These are phyloP conservation scores for Meredithiella fracta DNA, from an alignment of 2,329 filamentous ascomycete species.

Conservation along the genomic window DNA sequence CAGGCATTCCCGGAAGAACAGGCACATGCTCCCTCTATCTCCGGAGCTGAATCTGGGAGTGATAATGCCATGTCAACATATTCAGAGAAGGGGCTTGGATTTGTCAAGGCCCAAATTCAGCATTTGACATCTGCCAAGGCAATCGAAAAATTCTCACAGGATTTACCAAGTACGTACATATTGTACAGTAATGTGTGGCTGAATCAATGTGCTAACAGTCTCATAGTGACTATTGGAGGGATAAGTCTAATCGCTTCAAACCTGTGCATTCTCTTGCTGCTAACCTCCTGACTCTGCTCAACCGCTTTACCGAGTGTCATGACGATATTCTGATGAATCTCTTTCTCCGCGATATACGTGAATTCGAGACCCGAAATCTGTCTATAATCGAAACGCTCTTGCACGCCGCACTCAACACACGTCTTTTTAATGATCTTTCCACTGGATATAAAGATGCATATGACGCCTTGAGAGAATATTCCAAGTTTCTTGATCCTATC, in stretches of 20 bases:
- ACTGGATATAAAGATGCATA: background rate
- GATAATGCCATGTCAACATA: too few relatives aligned
- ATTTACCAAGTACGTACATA: too few relatives aligned
- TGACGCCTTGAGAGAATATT: conserved; percentile 1
- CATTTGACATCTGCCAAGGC: too few relatives aligned
- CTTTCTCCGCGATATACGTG: conserved; percentile 55
- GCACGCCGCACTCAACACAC: too few relatives aligned
- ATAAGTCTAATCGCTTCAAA: conserved; percentile 42
- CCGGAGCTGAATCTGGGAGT: too few relatives aligned
- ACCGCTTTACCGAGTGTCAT: conserved; percentile 63
- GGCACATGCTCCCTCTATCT: conserved; percentile 6
- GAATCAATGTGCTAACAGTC: too few relatives aligned
- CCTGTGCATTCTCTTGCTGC: conserved; percentile 35
- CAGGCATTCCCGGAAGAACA: background rate
- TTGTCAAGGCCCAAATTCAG: too few relatives aligned
- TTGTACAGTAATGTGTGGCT: too few relatives aligned
- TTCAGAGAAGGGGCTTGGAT: too few relatives aligned
- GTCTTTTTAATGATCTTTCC: too few relatives aligned
- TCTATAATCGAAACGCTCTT: conserved; percentile 76
- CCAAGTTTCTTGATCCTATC: background rate
- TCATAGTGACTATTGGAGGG: background rate
- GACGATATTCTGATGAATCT: conserved; percentile 93
- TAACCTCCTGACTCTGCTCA: conserved; percentile 70
- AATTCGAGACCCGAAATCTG: conserved; percentile 23
- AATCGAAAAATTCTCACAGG: too few relatives aligned